Evolutionary conservation across 306 rosid species (phyloP).

Genomic region (Cyclanthera cordifolia): DNA sequence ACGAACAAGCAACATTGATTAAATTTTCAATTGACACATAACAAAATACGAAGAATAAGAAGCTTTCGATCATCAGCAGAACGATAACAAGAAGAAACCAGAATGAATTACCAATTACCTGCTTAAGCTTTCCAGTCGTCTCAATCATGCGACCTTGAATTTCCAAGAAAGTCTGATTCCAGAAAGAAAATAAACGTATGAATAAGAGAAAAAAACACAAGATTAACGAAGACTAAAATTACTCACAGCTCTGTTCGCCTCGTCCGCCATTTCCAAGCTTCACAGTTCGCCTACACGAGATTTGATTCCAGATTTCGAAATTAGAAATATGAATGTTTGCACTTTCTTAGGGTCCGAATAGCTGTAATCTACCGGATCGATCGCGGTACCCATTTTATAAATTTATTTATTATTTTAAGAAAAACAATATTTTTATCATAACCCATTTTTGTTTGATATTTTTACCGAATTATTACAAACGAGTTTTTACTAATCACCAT

Average conservation of each 20-base stretch:
- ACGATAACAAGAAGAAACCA: background rate
- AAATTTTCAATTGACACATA: no score
- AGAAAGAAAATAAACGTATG: background rate
- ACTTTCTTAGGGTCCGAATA: background rate
- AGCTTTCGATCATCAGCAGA: no score
- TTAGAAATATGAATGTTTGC: background rate
- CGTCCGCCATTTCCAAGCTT: constrained; percentile 53
- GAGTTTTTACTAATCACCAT: no score
- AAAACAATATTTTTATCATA: no score
- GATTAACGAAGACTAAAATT: background rate
- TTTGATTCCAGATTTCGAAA: background rate
- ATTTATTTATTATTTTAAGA: no score
- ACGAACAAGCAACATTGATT: no score
- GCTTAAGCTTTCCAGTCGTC: constrained; percentile 65
- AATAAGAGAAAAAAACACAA: background rate
- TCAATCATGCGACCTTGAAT: constrained; percentile 89
- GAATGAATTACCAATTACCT: constrained; percentile 27
- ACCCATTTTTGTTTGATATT: no score
- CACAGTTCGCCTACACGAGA: background rate
- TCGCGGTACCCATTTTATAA: no score
- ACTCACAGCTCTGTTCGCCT: constrained; percentile 52
- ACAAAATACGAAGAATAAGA: no score
- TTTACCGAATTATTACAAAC: no score
- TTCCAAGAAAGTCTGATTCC: constrained; percentile 58
- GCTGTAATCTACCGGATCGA: background rate